Percentiles rank a stretch among this genome's conserved stretches.
Evolutionary conservation across 2,329 filamentous ascomycete species (phyloP).

Genomic region (Apiospora arundinis): DNA sequence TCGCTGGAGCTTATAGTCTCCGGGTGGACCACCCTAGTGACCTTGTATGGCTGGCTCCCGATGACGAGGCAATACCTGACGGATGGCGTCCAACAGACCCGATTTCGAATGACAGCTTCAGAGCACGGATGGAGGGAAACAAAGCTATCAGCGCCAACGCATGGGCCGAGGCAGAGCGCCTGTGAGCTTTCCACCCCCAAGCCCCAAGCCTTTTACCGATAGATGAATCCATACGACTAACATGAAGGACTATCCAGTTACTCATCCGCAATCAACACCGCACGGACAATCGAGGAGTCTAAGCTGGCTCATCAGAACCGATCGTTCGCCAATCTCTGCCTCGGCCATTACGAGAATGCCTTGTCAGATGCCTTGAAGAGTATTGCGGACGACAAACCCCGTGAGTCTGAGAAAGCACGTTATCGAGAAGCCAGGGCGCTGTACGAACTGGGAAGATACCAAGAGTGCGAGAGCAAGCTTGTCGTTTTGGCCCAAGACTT

Average conservation of each 20-base stretch:
- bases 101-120: conserved; percentile 27
- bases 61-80: conserved; percentile 47
- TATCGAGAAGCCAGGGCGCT: conserved; percentile 53
- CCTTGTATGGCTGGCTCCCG: conserved; percentile 44
- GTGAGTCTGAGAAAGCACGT: conserved; percentile 48
- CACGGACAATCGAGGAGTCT: conserved; percentile 43
- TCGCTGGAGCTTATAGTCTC: conserved; percentile 48
- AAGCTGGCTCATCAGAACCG: conserved; percentile 45
- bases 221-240: background rate
- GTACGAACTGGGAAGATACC: conserved; percentile 49
- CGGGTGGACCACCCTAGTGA: conserved; percentile 61
- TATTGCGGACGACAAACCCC: conserved; percentile 19
- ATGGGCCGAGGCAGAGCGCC: conserved; percentile 39
- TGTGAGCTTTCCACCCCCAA: conserved; percentile 37
- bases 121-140: conserved; percentile 43
- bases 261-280: conserved; percentile 41
- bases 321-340: conserved; percentile 41
- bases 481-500: conserved; percentile 38
- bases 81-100: conserved; percentile 39
- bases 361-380: conserved; percentile 38
- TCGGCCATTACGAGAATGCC: conserved; percentile 38
- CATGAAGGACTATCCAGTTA: conserved; percentile 39
- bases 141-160: conserved; percentile 32
- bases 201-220: background rate
- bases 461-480: conserved; percentile 44